Conservation (phyloP, 495 filamentous ascomycete genomes). For the Penicillium ochrochloron region DNA sequence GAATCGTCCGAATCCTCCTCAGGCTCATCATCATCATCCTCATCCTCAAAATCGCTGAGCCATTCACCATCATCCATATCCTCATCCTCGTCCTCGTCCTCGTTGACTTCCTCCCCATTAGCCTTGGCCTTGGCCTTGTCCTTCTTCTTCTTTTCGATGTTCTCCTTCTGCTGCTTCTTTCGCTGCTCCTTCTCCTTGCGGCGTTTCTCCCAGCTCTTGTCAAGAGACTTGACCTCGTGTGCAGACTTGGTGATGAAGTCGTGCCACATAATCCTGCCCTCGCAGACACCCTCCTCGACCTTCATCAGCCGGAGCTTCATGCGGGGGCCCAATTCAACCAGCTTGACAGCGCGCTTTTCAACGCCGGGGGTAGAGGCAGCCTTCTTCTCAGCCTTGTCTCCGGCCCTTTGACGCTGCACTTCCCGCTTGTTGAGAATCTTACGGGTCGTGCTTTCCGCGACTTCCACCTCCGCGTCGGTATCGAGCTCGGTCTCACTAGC, state of each 20-base stretch:
- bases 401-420: constrained; percentile 56
- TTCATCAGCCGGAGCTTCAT: constrained; percentile 90
- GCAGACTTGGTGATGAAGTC: constrained; percentile 85
- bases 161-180: constrained; percentile 80
- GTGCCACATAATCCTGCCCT: constrained; percentile 96
- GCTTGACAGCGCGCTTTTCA: constrained; percentile 86
- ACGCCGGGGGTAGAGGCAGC: constrained; percentile 44
- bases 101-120: constrained; percentile 48
- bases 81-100: constrained; percentile 61
- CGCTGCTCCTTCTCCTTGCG: constrained; percentile 80
- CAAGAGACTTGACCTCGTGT: constrained; percentile 73
- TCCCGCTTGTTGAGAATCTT: constrained; percentile 70
- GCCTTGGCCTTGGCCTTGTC: constrained; percentile 56
- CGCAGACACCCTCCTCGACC: constrained; percentile 92
- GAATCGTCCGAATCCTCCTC: constrained; percentile 43
- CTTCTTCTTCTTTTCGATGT: constrained; percentile 81
- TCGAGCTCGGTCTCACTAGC: constrained; percentile 92
- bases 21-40: constrained; percentile 57
- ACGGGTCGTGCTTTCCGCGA: constrained; percentile 73
- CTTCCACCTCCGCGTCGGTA: constrained; percentile 94
- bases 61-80: constrained; percentile 62
- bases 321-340: constrained; percentile 89
- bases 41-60: constrained; percentile 65
- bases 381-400: constrained; percentile 44
- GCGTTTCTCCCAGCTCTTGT: constrained; percentile 77